Evolutionary conservation across 2,329 filamentous ascomycete species (phyloP).

Genomic region (Monilinia laxa): DNA sequence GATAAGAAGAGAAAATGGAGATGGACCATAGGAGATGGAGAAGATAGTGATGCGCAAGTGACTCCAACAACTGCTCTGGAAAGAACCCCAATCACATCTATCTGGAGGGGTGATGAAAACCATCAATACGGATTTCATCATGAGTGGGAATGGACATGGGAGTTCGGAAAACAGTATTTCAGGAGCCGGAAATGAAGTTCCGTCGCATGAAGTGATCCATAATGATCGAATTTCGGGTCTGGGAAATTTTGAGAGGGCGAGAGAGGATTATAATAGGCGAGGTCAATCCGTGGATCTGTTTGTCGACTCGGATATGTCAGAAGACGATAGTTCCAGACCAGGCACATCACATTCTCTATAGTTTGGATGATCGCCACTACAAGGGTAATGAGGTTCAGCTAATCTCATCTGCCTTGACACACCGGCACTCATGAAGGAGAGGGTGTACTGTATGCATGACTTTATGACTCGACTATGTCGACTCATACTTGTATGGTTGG

Average conservation of each 20-base stretch:
- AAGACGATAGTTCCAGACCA: conserved; percentile 22
- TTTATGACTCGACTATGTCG: conserved; percentile 7
- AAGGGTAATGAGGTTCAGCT: conserved; percentile 7
- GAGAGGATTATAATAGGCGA: conserved; percentile 12
- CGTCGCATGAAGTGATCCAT: neutral
- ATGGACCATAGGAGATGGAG: conserved; percentile 57
- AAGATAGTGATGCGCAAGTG: conserved; percentile 36
- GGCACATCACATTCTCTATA: conserved; percentile 23
- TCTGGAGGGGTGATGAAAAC: conserved; percentile 31
- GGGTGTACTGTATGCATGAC: neutral
- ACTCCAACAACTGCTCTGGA: conserved; percentile 33
- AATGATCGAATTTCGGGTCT: neutral
- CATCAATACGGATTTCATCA: neutral
- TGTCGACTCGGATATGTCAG: conserved; percentile 29
- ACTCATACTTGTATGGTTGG: neutral
- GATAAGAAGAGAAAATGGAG: conserved; percentile 66
- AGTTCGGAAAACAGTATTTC: neutral
- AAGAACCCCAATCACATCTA: conserved; percentile 32
- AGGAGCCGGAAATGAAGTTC: neutral
- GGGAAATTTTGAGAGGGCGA: neutral
- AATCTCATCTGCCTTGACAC: conserved; percentile 1
- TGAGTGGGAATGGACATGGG: neutral
- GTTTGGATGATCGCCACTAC: neutral
- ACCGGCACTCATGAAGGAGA: neutral
- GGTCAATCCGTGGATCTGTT: conserved; percentile 17